Conservation (phyloP, 2,329 filamentous ascomycete species). For the Berkeleyomyces rouxiae region DNA sequence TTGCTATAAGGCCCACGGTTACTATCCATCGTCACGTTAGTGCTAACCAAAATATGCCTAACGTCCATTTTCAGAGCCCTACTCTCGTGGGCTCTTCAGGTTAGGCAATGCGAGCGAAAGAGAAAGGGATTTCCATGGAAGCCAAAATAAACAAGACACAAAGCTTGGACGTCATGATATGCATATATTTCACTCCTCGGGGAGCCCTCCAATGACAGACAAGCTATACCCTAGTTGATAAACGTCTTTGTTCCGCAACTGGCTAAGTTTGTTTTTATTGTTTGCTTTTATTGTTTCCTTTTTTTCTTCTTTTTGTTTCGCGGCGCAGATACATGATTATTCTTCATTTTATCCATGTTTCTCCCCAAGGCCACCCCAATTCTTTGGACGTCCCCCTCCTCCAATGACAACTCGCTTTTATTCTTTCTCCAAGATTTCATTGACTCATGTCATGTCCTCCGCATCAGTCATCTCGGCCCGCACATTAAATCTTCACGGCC, state of each 20-base stretch:
- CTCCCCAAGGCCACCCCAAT: not conserved
- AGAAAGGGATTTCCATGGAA: too few species aligned
- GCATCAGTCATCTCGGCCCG: not conserved
- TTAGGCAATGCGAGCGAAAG: too few species aligned
- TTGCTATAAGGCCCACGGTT: not conserved
- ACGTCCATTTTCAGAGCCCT: not conserved
- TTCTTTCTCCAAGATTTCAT: not conserved
- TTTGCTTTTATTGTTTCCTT: not conserved
- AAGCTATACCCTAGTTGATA: not conserved
- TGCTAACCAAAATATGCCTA: not conserved
- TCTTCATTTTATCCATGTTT: not conserved
- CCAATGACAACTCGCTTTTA: not conserved
- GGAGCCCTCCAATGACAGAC: not conserved
- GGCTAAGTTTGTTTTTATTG: not conserved
- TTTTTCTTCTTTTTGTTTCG: not conserved
- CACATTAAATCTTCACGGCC: not conserved
- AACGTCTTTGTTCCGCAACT: not conserved
- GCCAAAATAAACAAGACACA: not conserved
- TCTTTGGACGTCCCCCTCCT: not conserved
- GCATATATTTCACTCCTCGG: not conserved
- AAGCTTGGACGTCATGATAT: not conserved
- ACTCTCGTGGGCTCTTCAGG: too few species aligned
- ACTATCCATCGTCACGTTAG: not conserved
- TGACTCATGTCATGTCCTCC: not conserved
- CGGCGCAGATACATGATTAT: too few species aligned